phyloP scores from a whole-genome alignment of 106 monocot genomes.

The Dioscorea dumetorum region DNA sequence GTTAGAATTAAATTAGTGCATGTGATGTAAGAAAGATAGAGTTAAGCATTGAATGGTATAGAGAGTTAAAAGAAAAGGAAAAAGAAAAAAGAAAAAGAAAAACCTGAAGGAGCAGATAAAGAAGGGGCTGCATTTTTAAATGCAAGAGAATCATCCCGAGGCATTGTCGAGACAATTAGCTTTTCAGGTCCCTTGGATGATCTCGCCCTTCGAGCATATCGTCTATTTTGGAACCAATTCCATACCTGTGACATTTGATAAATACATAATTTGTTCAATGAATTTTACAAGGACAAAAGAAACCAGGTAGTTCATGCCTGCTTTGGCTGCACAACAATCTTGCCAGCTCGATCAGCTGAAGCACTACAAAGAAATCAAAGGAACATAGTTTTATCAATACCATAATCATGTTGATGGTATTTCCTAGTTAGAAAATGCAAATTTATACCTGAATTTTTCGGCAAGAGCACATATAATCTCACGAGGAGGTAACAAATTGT shows the following conservation, averaged over 20 bases:
- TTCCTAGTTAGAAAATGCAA: too few species aligned
- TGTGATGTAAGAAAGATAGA: too few species aligned
- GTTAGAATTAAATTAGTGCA: too few species aligned
- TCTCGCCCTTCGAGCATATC: slow-evolving; percentile 78
- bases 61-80: slow-evolving; percentile 15
- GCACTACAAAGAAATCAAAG: slow-evolving; percentile 25
- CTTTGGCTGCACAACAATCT: slow-evolving; percentile 73
- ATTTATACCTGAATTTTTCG: slow-evolving; percentile 77
- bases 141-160: slow-evolving; percentile 44
- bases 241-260: slow-evolving; percentile 52
- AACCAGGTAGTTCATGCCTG: slow-evolving; percentile 30
- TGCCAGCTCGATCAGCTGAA: slow-evolving; percentile 72
- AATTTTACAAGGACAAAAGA: not conserved
- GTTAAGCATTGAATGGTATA: too few species aligned
- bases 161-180: slow-evolving; percentile 15
- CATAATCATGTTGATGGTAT: too few species aligned
- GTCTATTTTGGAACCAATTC: slow-evolving; percentile 99
- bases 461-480: slow-evolving; percentile 58
- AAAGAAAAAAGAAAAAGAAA: not conserved
- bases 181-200: slow-evolving; percentile 27
- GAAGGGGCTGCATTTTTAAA: slow-evolving; percentile 34
- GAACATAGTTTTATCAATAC: too few species aligned
- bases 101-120: too few species aligned
- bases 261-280: not conserved
- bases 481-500: slow-evolving; percentile 68